These are phyloP conservation scores for Schizochytrium sp. DNA, from an alignment of 108 stramenopile genomes.

Conservation along the genomic window DNA sequence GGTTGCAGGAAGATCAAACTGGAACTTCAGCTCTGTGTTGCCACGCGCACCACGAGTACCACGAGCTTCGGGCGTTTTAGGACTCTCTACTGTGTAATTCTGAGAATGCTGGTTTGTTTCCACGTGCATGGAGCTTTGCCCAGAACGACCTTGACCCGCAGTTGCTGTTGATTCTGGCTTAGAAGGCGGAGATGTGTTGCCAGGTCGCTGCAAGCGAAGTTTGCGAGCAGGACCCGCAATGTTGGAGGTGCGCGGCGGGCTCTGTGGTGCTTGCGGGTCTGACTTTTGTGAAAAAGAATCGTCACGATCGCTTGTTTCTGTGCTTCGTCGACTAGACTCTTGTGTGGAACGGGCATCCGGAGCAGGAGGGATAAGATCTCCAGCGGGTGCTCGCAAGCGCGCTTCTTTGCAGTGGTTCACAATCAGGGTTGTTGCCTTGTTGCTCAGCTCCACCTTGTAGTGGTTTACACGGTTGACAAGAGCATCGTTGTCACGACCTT, in stretches of 20 bases:
- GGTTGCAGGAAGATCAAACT: slow-evolving; percentile 34
- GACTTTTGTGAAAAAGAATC: too few species aligned
- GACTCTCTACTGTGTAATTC: too few species aligned
- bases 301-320: too few species aligned
- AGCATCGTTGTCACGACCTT: slow-evolving; percentile 10
- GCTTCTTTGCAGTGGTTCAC: slow-evolving; percentile 16
- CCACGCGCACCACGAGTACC: too few species aligned
- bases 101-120: too few species aligned
- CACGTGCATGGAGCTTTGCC: too few species aligned
- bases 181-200: neutral
- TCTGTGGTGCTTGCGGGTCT: neutral
- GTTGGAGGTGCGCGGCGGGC: neutral
- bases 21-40: neutral
- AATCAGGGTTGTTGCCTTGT: slow-evolving; percentile 1
- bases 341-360: too few species aligned
- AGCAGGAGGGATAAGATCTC: neutral
- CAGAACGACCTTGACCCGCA: too few species aligned
- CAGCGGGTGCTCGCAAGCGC: neutral
- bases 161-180: neutral
- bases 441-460: neutral
- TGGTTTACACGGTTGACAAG: neutral
- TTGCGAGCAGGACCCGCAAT: neutral
- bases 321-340: too few species aligned
- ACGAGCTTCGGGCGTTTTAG: too few species aligned
- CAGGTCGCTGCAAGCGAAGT: slow-evolving; percentile 2